phyloP scores from a whole-genome alignment of 148 eudicot species.

The Cornus controversa region DNA sequence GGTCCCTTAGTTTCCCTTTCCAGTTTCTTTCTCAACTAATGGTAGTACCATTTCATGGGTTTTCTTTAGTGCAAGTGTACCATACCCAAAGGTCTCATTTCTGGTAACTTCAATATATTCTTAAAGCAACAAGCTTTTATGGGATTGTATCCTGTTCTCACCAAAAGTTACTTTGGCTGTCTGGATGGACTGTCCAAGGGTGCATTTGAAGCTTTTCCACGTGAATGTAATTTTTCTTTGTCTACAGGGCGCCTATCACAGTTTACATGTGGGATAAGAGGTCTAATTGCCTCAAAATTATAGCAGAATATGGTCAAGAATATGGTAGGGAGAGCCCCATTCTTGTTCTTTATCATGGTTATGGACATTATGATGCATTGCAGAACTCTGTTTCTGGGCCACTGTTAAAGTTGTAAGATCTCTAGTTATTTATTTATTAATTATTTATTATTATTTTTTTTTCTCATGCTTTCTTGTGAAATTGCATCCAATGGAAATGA shows the following conservation, averaged over 20 bases:
- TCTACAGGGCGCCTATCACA: constrained; percentile 71
- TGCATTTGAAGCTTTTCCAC: not conserved
- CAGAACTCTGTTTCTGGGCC: constrained; percentile 17
- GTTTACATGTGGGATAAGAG: constrained; percentile 74
- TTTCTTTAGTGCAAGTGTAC: not conserved
- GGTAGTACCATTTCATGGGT: not conserved
- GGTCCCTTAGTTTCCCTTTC: constrained; percentile 19
- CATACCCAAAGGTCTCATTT: not conserved
- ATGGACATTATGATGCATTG: constrained; percentile 83
- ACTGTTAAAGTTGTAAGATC: constrained; percentile 22
- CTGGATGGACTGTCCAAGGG: not conserved
- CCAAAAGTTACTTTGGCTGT: not conserved
- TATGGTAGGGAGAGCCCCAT: constrained; percentile 67
- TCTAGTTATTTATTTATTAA: not conserved
- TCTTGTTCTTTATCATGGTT: constrained; percentile 72
- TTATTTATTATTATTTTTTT: not conserved
- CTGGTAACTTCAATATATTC: not conserved
- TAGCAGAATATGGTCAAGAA: constrained; percentile 87
- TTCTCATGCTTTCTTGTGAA: not conserved
- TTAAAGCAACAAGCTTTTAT: not conserved
- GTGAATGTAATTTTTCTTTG: not conserved
- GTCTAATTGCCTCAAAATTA: constrained; percentile 41
- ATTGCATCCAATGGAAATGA: constrained; percentile 1
- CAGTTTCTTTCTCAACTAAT: not conserved
- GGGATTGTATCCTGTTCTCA: not conserved